Evolutionary conservation across 805 yeast genomes (phyloP).

Genomic region (Starmerella geochares): DNA sequence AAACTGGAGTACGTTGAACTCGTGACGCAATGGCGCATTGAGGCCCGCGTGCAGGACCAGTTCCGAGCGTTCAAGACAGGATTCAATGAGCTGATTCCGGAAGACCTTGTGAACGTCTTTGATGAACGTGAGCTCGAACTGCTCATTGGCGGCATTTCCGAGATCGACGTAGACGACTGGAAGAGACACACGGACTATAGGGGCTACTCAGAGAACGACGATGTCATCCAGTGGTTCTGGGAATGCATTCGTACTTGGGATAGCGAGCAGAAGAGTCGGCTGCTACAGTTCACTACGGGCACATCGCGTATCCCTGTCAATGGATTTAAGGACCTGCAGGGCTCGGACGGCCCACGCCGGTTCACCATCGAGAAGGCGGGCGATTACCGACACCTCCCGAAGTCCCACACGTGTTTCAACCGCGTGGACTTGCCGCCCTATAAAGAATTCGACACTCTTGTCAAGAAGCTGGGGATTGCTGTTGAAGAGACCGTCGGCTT

Average conservation of each 20-base stretch:
- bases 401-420: conserved; percentile 97
- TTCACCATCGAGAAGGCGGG: conserved; percentile 98
- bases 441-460: conserved; percentile 68
- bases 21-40: conserved; percentile 91
- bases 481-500: conserved; percentile 99
- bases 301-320: conserved; percentile 98
- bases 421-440: conserved; percentile 97
- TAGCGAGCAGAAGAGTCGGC: conserved; percentile 88
- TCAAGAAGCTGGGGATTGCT: conserved; percentile 85
- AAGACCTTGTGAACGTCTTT: conserved; percentile 88
- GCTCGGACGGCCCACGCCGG: conserved; percentile 98
- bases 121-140: conserved; percentile 96
- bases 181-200: conserved; percentile 97
- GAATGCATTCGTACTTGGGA: conserved; percentile 88
- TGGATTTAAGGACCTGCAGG: conserved; percentile 97
- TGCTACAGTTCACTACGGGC: conserved; percentile 96
- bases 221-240: conserved; percentile 99
- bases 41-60: conserved; percentile 87
- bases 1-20: conserved; percentile 92
- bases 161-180: conserved; percentile 98
- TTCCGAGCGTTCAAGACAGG: conserved; percentile 95
- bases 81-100: conserved; percentile 93
- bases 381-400: conserved; percentile 81
- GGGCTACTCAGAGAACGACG: conserved; percentile 93
- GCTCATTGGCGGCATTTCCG: conserved; percentile 95